Evolutionary conservation across 2,329 filamentous ascomycete genomes (phyloP).

Genomic region (Scytalidium lignicola): DNA sequence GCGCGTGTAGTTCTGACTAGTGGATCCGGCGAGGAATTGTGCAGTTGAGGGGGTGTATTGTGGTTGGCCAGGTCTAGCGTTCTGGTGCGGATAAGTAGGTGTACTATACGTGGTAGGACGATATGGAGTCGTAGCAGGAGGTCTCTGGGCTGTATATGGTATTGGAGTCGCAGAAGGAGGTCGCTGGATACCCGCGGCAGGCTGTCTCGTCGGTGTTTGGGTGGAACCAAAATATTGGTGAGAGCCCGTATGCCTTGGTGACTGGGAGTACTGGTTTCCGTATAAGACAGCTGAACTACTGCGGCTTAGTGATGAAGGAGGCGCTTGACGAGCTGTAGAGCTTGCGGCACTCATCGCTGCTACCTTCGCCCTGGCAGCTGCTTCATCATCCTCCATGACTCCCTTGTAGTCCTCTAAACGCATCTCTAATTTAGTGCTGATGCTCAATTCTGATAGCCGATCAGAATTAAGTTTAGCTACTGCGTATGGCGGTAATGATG

Average conservation of each 20-base stretch:
- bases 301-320: slow-evolving; percentile 19
- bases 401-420: slow-evolving; percentile 43
- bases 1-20: slow-evolving; percentile 16
- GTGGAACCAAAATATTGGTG: slow-evolving; percentile 20
- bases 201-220: slow-evolving; percentile 25
- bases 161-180: slow-evolving; percentile 21
- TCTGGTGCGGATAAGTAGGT: slow-evolving; percentile 24
- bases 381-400: slow-evolving; percentile 49
- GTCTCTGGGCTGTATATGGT: slow-evolving; percentile 20
- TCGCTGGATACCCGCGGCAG: slow-evolving; percentile 20
- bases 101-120: slow-evolving; percentile 22
- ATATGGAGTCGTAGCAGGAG: slow-evolving; percentile 20
- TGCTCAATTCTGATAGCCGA: slow-evolving; percentile 46
- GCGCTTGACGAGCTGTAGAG: slow-evolving; percentile 11
- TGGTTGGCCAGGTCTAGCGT: slow-evolving; percentile 21
- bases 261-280: slow-evolving; percentile 27
- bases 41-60: slow-evolving; percentile 16
- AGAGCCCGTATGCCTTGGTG: slow-evolving; percentile 10
- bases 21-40: slow-evolving; percentile 19
- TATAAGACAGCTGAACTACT: slow-evolving; percentile 22
- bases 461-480: slow-evolving; percentile 53
- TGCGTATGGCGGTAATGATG: slow-evolving; percentile 48
- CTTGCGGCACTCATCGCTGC: slow-evolving; percentile 12
- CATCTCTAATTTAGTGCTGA: slow-evolving; percentile 46
- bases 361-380: slow-evolving; percentile 20